phyloP scores from a whole-genome alignment of 768 basidiomycete genomes.

The Calvatia gigantea region DNA sequence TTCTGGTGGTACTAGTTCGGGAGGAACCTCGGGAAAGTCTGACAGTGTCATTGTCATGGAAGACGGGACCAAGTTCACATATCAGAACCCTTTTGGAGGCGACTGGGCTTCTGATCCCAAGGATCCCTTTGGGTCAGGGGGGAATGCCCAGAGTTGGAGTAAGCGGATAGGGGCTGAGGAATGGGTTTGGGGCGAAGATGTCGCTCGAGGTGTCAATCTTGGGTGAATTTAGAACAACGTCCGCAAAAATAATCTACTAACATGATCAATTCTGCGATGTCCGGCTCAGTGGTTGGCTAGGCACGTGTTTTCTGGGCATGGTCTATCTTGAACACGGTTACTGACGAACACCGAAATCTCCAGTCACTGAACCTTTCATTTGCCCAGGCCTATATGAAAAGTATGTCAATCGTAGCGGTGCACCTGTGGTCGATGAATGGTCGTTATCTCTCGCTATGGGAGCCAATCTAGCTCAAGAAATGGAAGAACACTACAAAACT shows the following conservation, averaged over 20 bases:
- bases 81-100: constrained; percentile 77
- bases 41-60: constrained; percentile 68
- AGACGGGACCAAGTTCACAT: constrained; percentile 77
- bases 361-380: constrained; percentile 79
- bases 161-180: constrained; percentile 65
- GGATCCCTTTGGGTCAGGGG: constrained; percentile 69
- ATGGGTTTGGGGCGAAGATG: constrained; percentile 71
- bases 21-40: constrained; percentile 47
- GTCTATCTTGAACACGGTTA: not conserved
- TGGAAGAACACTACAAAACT: constrained; percentile 82
- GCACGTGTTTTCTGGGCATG: constrained; percentile 21
- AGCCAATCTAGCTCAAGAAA: constrained; percentile 55
- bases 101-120: constrained; percentile 73
- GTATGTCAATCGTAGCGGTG: constrained; percentile 40
- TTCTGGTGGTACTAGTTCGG: constrained; percentile 14
- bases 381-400: constrained; percentile 64
- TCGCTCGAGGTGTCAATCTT: constrained; percentile 49
- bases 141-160: constrained; percentile 76
- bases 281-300: constrained; percentile 40
- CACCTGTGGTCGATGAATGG: constrained; percentile 68
- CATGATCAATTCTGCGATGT: no score
- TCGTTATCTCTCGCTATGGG: constrained; percentile 67
- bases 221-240: constrained; percentile 38
- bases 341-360: not conserved
- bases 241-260: constrained; percentile 38